phyloP scores from a whole-genome alignment of 2,329 filamentous ascomycete genomes.

The Aureobasidium pullulans region DNA sequence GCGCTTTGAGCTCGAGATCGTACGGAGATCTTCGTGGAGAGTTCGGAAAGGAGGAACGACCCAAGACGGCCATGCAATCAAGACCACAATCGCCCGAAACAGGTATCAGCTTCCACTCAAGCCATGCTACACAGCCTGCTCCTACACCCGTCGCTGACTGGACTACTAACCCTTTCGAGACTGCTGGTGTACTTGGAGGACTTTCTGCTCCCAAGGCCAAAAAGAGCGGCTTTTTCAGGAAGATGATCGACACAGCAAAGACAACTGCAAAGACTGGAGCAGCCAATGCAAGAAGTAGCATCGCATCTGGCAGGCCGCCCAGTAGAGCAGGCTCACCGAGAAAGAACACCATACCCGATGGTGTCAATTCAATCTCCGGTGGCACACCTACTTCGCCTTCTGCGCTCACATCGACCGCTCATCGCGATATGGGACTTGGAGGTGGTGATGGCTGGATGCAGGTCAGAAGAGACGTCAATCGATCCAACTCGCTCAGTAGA shows the following conservation, averaged over 20 bases:
- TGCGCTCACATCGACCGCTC: conserved; percentile 29
- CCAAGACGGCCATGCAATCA: conserved; percentile 7
- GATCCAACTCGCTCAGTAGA: conserved; percentile 84
- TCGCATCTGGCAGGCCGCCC: conserved; percentile 45
- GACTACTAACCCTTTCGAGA: conserved; percentile 53
- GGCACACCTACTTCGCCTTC: conserved; percentile 28
- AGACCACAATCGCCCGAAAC: conserved; percentile 19
- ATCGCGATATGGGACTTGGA: conserved; percentile 63
- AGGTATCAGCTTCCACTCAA: conserved; percentile 66
- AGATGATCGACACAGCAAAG: conserved; percentile 89
- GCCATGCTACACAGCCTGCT: conserved; percentile 60
- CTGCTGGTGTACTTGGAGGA: conserved; percentile 66
- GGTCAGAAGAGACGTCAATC: conserved; percentile 88
- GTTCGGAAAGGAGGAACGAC: neutral
- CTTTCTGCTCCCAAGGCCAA: conserved; percentile 67
- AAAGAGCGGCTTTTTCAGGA: conserved; percentile 81
- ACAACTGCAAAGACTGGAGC: conserved; percentile 67
- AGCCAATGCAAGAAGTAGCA: conserved; percentile 78
- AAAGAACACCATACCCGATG: conserved; percentile 40
- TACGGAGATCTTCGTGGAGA: conserved; percentile 14
- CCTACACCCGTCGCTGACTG: conserved; percentile 60
- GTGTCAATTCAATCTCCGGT: conserved; percentile 49
- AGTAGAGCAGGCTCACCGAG: conserved; percentile 36
- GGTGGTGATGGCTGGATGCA: conserved; percentile 85
- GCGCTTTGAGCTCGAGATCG: conserved; percentile 17